Percentiles rank a stretch among this genome's conserved stretches.
These are phyloP conservation scores for Stephania cephalantha DNA, from an alignment of 164 flowering plant genomes.

Conservation along the genomic window DNA sequence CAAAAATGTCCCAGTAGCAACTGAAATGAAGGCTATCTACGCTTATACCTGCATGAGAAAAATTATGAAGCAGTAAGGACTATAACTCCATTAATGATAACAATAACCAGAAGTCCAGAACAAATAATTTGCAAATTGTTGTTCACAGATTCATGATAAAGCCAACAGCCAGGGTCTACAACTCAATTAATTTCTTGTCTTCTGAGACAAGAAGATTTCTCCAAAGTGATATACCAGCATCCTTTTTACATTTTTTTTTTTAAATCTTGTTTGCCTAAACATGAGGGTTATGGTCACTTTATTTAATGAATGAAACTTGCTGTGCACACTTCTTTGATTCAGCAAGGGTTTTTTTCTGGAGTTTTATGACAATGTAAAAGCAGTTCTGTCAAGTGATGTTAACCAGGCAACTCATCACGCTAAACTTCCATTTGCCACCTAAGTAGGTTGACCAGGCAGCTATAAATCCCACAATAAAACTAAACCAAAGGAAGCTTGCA, in stretches of 20 bases:
- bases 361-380: neutral
- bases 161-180: neutral
- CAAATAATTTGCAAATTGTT: neutral
- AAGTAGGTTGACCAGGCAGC: neutral
- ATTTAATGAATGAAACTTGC: neutral
- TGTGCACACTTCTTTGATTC: neutral
- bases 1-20: neutral
- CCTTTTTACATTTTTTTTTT: no score
- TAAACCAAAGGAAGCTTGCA: neutral
- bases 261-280: no score
- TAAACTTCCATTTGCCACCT: neutral
- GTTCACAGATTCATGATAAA: neutral
- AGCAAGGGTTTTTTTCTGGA: neutral
- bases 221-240: no score
- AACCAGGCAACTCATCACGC: neutral
- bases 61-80: neutral
- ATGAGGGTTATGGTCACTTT: neutral
- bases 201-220: neutral
- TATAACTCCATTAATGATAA: neutral
- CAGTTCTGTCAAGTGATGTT: neutral
- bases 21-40: neutral
- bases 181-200: neutral
- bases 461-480: neutral
- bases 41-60: slow-evolving; percentile 7
- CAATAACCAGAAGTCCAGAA: no score